These are phyloP conservation scores for Tubosaeta sp. DNA, from an alignment of 768 basidiomycete species.

Conservation along the genomic window DNA sequence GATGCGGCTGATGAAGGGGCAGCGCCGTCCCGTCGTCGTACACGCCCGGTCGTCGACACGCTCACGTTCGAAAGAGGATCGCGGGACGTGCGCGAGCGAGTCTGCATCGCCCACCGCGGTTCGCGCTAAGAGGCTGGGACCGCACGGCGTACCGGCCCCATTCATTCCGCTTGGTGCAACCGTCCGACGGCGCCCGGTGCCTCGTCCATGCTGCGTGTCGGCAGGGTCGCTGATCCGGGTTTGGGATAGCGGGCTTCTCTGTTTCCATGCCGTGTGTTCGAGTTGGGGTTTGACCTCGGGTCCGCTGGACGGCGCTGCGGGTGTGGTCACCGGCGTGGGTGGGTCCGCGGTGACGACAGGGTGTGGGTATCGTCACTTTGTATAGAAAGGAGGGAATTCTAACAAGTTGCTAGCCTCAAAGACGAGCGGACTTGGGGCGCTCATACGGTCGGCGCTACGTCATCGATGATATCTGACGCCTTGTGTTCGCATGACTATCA, in stretches of 20 bases:
- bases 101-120: not conserved
- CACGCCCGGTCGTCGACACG: no score
- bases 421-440: not conserved
- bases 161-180: no score
- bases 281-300: not conserved
- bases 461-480: no score
- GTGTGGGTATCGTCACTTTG: no score
- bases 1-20: not conserved
- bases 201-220: conserved; percentile 25
- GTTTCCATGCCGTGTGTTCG: not conserved
- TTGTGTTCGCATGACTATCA: no score
- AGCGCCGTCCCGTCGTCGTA: no score
- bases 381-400: no score
- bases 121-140: not conserved
- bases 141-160: no score
- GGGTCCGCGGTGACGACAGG: not conserved
- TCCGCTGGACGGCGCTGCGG: not conserved
- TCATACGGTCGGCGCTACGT: not conserved
- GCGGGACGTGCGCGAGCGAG: not conserved
- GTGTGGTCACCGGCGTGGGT: not conserved
- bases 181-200: conserved; percentile 6
- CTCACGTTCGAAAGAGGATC: not conserved
- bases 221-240: conserved; percentile 14
- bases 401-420: no score
- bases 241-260: not conserved